Conservation (phyloP, 352 stramenopile species). For the Pythium aristosporum region DNA sequence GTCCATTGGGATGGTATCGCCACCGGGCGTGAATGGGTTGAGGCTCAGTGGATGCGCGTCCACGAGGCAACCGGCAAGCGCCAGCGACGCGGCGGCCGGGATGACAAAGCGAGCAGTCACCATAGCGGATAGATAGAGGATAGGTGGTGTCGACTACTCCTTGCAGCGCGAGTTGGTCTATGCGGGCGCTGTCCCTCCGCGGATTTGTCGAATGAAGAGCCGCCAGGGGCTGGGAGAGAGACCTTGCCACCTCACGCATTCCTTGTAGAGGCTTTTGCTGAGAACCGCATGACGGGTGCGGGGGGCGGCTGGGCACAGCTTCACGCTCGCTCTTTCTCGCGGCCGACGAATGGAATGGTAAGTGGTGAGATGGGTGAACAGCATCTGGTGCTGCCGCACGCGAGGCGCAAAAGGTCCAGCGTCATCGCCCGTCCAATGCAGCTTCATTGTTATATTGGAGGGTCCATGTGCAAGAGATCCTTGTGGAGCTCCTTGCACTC, state of each 20-base stretch:
- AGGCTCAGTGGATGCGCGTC: slow-evolving; percentile 10
- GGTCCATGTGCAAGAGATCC: not conserved
- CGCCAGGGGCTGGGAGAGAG: not conserved
- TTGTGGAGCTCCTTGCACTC: no score
- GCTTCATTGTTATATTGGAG: not conserved
- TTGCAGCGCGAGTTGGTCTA: slow-evolving; percentile 4
- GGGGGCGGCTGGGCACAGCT: not conserved
- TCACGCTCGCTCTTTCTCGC: slow-evolving; percentile 6
- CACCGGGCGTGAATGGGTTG: slow-evolving; percentile 9
- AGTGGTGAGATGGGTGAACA: not conserved
- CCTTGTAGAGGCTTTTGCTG: slow-evolving; percentile 12
- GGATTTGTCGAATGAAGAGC: slow-evolving; percentile 13
- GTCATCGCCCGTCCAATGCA: not conserved
- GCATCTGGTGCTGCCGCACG: not conserved
- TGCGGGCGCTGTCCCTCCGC: not conserved
- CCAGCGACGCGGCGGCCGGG: not conserved
- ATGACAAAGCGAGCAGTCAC: slow-evolving; percentile 7
- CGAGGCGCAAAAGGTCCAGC: not conserved
- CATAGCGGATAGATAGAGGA: slow-evolving; percentile 3
- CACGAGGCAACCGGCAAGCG: slow-evolving; percentile 8
- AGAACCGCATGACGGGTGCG: slow-evolving; percentile 4
- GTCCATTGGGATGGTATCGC: not conserved
- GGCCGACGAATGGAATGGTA: not conserved
- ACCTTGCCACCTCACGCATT: not conserved
- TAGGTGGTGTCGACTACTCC: not conserved